Base-by-base conservation (phyloP, 306 rosid genomes). In the Castanea mollissima region DNA sequence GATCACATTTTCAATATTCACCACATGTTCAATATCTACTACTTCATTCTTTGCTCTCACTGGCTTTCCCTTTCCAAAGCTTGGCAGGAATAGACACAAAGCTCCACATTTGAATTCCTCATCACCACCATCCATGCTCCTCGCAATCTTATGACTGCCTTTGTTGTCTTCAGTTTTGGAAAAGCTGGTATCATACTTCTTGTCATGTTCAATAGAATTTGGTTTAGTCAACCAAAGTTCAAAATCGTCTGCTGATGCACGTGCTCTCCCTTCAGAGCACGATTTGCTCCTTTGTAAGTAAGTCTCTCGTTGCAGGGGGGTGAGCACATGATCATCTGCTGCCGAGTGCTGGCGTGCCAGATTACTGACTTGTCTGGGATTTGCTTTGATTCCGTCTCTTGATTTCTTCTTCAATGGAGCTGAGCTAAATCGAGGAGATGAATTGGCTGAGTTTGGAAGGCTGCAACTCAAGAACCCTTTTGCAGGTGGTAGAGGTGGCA, bases 31-130 rank as follows among this genome's bases (percentile, higher is more conserved):
- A 5, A 27, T 78, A 16, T 75, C 69, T n/a, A 77, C 16, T 67
- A 52, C 88, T 73, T 70, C 83, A 74, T 74, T 90, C 83, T 79
- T 85, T 38, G 89, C 29, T 78, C 88, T 82, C 35, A 86, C 78
- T 10, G 78, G 76, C 79, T 91, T 95, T 51, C 82, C 86, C 79
- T 87, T 89, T 64, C 94, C 83, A 56, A 89, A 84, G 16, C 90
- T 90, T 12, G 99, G 98, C 13, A 95, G 70, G 84, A 84, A 90
- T 60, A 95, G 71, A 82, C 98, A 92, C 27, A 93, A 83, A 6
- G 97, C 90, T 25, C 88, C 91, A 78, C 99, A 95, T 76, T 84
- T 95, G 56, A 90, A 81, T 51, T 78, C 87, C 15, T 84, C 88
- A 21, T 90, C 83, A 1, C 57, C n/a, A 3, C 82, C 32, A 25